phyloP scores from a whole-genome alignment of 495 filamentous ascomycete species.

The Penicillium desertorum region DNA sequence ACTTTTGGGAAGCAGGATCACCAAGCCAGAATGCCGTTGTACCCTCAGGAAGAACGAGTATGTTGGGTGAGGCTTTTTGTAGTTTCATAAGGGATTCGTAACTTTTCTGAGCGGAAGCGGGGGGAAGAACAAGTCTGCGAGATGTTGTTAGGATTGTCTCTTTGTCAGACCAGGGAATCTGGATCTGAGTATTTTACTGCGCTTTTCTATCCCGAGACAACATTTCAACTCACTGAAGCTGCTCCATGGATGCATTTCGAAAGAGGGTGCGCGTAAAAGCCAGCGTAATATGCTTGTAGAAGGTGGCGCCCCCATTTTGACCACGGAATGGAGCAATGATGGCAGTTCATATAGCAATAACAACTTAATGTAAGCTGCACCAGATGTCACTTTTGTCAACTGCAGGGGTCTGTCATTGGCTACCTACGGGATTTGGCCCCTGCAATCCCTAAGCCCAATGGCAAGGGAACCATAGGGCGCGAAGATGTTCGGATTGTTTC shows the following conservation, averaged over 20 bases:
- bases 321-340: background rate
- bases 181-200: background rate
- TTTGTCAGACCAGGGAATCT: background rate
- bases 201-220: background rate
- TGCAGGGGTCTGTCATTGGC: background rate
- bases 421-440: background rate
- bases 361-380: background rate
- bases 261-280: background rate
- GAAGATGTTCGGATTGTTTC: background rate
- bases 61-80: background rate
- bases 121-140: background rate
- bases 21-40: slow-evolving; percentile 9
- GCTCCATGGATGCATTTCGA: background rate
- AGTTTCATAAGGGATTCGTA: slow-evolving; percentile 1
- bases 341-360: background rate
- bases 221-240: background rate
- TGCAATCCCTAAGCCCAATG: background rate
- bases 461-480: background rate
- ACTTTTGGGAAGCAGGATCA: slow-evolving; percentile 1
- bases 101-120: background rate
- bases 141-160: background rate
- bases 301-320: background rate
- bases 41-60: background rate
- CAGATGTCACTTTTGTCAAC: background rate
- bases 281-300: background rate